Conservation (phyloP, 768 basidiomycete genomes). For the Paxillus involutus region DNA sequence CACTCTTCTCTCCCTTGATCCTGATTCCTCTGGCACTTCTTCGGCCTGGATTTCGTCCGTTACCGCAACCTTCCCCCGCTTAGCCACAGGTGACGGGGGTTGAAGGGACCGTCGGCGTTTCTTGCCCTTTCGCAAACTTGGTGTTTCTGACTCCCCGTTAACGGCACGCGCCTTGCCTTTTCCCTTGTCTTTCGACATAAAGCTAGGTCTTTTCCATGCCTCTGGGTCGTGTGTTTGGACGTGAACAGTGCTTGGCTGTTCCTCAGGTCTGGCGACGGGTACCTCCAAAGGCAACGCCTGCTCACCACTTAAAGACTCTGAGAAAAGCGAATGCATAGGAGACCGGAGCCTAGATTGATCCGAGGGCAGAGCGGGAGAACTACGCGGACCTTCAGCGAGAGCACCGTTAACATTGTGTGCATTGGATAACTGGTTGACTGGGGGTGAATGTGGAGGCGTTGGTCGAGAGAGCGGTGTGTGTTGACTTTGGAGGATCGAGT, state of each 20-base stretch:
- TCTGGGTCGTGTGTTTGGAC: slow-evolving; percentile 22
- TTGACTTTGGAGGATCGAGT: not conserved
- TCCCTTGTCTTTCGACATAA: slow-evolving; percentile 21
- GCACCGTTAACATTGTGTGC: not conserved
- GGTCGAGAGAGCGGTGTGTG: not conserved
- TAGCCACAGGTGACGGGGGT: slow-evolving; percentile 10
- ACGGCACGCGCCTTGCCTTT: slow-evolving; percentile 17
- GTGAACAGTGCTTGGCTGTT: not conserved
- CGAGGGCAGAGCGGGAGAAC: not conserved
- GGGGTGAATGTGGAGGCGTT: not conserved
- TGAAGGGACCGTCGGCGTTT: slow-evolving; percentile 16
- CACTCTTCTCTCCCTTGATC: not conserved
- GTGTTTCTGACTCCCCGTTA: slow-evolving; percentile 1
- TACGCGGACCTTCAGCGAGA: not conserved
- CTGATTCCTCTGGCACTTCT: not conserved
- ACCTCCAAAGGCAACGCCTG: not conserved
- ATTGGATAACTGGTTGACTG: not conserved
- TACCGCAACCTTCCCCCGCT: slow-evolving; percentile 9
- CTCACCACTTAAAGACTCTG: slow-evolving; percentile 7
- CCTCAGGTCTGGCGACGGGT: not conserved
- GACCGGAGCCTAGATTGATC: slow-evolving; percentile 2
- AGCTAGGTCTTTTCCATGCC: slow-evolving; percentile 34
- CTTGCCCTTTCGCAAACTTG: not conserved
- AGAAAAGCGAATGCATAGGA: slow-evolving; percentile 29
- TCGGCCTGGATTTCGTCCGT: not conserved